Percentiles rank a stretch among this genome's conserved stretches.
Conservation (phyloP, 768 basidiomycete species). For the Tephrocybe rancida region DNA sequence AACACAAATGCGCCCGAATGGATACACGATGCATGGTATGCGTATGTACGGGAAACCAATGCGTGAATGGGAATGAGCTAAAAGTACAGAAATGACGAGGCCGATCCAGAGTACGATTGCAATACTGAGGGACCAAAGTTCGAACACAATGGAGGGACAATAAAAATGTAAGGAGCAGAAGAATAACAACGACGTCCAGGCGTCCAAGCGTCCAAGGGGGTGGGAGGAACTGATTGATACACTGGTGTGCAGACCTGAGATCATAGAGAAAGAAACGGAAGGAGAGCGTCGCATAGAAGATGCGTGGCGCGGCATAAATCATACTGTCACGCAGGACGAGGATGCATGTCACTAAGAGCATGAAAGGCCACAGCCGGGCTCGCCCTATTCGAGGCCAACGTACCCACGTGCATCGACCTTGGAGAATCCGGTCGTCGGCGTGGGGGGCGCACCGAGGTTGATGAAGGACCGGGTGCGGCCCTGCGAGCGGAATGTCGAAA, state of each 20-base stretch:
- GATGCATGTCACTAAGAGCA: neutral
- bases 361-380: neutral
- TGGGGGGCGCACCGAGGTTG: conserved; percentile 64
- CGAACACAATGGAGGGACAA: conserved; percentile 1
- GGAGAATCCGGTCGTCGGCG: conserved; percentile 81
- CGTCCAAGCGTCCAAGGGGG: conserved; percentile 20
- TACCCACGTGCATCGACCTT: conserved; percentile 86
- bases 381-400: conserved; percentile 50
- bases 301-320: conserved; percentile 1
- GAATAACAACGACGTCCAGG: conserved; percentile 23
- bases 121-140: conserved; percentile 7
- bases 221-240: conserved; percentile 18
- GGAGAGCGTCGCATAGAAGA: conserved; percentile 2
- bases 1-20: conserved; percentile 22
- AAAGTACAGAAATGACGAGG: conserved; percentile 15
- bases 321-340: neutral
- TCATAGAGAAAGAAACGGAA: conserved; percentile 1
- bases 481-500: conserved; percentile 65
- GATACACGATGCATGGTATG: neutral
- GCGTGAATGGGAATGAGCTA: conserved; percentile 1
- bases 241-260: conserved; percentile 12
- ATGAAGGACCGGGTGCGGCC: conserved; percentile 78
- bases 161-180: conserved; percentile 16
- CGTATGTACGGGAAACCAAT: conserved; percentile 22
- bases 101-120: conserved; percentile 13